Evolutionary conservation across 225 moss, liverwort and hornwort genomes (phyloP).

Genomic region (Anthoceros angustus): DNA sequence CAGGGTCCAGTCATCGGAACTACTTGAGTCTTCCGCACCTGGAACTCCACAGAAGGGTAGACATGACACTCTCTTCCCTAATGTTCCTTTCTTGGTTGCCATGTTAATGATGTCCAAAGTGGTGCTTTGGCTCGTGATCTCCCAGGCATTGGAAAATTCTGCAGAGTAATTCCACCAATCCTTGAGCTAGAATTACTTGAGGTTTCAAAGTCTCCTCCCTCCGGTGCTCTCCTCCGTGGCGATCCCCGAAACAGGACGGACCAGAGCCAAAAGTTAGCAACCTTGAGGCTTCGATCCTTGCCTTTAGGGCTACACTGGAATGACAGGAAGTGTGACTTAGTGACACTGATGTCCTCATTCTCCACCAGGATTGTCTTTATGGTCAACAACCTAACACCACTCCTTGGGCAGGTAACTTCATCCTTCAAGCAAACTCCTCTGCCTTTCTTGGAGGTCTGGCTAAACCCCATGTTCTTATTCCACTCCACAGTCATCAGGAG

Average conservation of each 20-base stretch:
- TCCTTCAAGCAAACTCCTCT: background rate
- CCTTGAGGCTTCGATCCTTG: background rate
- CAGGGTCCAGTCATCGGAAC: background rate
- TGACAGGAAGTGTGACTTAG: background rate
- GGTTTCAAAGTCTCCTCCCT: background rate
- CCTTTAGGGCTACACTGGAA: background rate
- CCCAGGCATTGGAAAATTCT: conserved; percentile 3
- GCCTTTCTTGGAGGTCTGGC: background rate
- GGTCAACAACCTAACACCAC: background rate
- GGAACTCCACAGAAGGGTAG: background rate
- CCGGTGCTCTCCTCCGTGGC: background rate
- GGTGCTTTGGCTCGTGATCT: conserved; percentile 3
- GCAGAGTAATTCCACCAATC: background rate
- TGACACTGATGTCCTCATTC: background rate
- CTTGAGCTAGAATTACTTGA: conserved; percentile 3
- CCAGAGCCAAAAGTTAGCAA: background rate
- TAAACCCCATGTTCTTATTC: background rate
- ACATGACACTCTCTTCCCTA: background rate
- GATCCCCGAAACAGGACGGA: background rate
- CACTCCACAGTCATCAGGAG: background rate
- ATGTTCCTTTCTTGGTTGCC: background rate
- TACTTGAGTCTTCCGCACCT: background rate
- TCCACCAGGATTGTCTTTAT: background rate
- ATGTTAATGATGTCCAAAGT: conserved; percentile 3
- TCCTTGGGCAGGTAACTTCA: background rate